Evolutionary conservation across 345 rosid genomes (phyloP), one percentile per base, ranked within the genome.

Genomic region (Theobroma cacao): DNA sequence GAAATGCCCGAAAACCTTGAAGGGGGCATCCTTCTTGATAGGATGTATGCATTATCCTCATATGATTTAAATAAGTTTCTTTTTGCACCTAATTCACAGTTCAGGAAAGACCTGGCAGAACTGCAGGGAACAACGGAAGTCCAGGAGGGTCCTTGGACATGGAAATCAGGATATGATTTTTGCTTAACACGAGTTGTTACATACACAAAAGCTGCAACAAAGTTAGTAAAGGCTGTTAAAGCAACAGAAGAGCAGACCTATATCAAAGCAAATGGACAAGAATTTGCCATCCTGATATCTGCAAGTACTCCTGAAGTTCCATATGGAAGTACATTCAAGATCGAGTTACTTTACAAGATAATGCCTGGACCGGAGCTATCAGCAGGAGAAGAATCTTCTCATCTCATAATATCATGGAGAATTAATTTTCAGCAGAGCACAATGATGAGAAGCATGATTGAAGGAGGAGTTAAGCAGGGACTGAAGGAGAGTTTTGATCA

Each of bases 221-320:
- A 90, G 83, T 79, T 93, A 76, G 92, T 92, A 55, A 93, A 95
- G 88, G 87, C 96, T 20, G 93, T 90, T 28, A 92, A 86, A 78
- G 96, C 94, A 30, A 90, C 88, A 0, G 98, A 95, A 85, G 88
- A 84, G 76, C 97, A 95, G 83, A 84, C 91, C 61, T 95, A 90
- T 74, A 24, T 87, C 61, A 92, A 81, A 83, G 98, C 91, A 2
- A 82, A 80, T 77, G 93, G 91, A 53, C 75, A 60, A 50, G 84
- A 87, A 53, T 93, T 89, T 85, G 91, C 85, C 41, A 67, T 93
- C 58, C 73, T 79, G 40, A 78, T 87, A 75, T 81, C 76, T 84
- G 94, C 90, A 22, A 88, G 87, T 75, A 93, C 96, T 45, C 97
- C 98, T 0, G 94, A 90, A 55, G 98, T 90, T 85, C 99, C 98